Evolutionary conservation across 768 basidiomycete genomes (phyloP).

Genomic region (Basidioascus undulatus): DNA sequence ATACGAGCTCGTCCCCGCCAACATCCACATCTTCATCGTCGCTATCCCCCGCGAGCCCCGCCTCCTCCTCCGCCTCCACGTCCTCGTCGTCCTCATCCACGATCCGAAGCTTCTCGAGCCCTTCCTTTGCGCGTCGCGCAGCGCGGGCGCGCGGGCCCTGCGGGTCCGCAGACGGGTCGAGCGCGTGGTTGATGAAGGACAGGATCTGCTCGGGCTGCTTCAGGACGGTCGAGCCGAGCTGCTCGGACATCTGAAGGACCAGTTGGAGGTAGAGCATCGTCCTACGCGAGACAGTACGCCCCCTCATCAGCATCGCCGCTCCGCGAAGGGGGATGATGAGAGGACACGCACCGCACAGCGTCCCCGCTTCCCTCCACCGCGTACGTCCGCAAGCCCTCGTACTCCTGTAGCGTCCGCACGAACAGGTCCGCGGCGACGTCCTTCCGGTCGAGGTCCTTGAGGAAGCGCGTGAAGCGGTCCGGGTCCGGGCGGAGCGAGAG

Average conservation of each 20-base stretch:
- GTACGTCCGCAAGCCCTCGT: constrained; percentile 25
- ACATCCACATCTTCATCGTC: constrained; percentile 25
- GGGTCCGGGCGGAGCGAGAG: no score
- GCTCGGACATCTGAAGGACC: constrained; percentile 53
- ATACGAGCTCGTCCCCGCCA: constrained; percentile 32
- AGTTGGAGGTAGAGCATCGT: constrained; percentile 53
- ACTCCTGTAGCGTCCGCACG: constrained; percentile 43
- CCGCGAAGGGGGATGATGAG: neutral
- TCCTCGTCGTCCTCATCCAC: constrained; percentile 21
- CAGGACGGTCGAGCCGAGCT: constrained; percentile 36
- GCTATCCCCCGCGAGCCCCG: constrained; percentile 29
- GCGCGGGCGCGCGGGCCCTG: neutral
- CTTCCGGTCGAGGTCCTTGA: constrained; percentile 38
- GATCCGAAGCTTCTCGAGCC: constrained; percentile 14
- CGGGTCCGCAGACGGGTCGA: constrained; percentile 24
- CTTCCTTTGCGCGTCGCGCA: constrained; percentile 1
- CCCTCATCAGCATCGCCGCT: neutral
- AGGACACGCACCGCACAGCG: constrained; percentile 26
- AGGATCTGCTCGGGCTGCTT: constrained; percentile 46
- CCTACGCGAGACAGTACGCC: constrained; percentile 13
- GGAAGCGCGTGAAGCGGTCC: constrained; percentile 34
- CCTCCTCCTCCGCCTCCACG: constrained; percentile 13
- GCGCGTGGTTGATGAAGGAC: constrained; percentile 55
- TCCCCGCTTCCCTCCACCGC: constrained; percentile 19
- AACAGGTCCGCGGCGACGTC: constrained; percentile 55